Conservation (phyloP, 345 rosid genomes). For the Triadica sebifera region DNA sequence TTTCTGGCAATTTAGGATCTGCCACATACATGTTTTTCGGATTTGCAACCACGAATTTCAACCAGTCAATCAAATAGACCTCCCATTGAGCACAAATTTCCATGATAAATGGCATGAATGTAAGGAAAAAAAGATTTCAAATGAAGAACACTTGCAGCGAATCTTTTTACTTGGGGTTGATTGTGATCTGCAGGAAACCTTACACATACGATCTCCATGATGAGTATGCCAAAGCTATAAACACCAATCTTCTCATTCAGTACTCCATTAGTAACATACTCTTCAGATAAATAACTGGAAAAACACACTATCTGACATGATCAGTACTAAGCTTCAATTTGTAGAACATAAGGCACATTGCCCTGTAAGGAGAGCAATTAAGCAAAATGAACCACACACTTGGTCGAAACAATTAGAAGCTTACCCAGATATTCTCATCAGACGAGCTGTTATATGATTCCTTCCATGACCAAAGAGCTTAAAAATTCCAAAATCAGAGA, state of each 20-base stretch:
- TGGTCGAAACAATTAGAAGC: slow-evolving; percentile 4
- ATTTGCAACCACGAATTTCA: slow-evolving; percentile 60
- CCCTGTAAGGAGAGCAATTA: neutral
- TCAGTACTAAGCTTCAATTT: neutral
- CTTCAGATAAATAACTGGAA: slow-evolving; percentile 37
- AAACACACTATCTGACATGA: neutral
- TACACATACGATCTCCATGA: slow-evolving; percentile 69
- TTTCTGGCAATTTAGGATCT: slow-evolving; percentile 56
- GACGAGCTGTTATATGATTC: slow-evolving; percentile 13
- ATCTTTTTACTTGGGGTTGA: slow-evolving; percentile 40
- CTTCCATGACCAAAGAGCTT: slow-evolving; percentile 25
- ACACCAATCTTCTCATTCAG: slow-evolving; percentile 48
- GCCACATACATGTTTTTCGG: slow-evolving; percentile 42
- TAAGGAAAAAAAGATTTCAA: neutral
- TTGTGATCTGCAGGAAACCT: slow-evolving; percentile 48
- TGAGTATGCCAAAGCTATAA: slow-evolving; percentile 61
- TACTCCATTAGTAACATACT: neutral
- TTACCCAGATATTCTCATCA: slow-evolving; percentile 28
- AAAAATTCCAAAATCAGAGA: slow-evolving; percentile 54
- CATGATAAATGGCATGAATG: neutral
- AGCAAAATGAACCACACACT: neutral
- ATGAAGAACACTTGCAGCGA: neutral
- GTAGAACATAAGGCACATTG: slow-evolving; percentile 7
- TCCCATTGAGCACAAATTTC: slow-evolving; percentile 14
- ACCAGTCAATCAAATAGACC: slow-evolving; percentile 61